These are phyloP conservation scores for Saccharum spontaneum DNA, from an alignment of 176 grass and related monocot genomes.

Conservation along the genomic window DNA sequence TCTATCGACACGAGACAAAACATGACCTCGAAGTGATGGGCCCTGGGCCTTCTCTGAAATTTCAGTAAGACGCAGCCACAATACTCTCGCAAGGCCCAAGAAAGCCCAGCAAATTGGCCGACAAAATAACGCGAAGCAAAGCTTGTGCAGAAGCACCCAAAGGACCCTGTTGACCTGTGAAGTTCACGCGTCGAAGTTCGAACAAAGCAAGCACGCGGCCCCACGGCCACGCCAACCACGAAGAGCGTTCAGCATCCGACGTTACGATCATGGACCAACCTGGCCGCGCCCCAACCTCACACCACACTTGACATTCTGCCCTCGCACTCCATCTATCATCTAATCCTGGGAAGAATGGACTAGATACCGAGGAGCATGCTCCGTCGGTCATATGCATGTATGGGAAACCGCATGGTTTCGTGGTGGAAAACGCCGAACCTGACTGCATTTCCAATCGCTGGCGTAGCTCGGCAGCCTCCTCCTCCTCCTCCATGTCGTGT, in stretches of 20 bases:
- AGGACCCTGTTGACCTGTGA: too few relatives aligned
- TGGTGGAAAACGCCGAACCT: neutral
- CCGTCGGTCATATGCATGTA: neutral
- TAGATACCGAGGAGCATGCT: neutral
- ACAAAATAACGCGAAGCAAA: too few relatives aligned
- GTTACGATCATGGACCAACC: neutral
- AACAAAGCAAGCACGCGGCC: too few relatives aligned
- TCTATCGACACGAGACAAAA: neutral
- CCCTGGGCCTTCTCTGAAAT: neutral
- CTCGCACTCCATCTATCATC: too few relatives aligned
- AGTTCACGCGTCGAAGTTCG: too few relatives aligned
- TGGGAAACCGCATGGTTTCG: neutral
- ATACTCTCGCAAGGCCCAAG: neutral
- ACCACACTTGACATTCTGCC: neutral
- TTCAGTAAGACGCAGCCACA: neutral
- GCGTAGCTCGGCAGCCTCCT: neutral
- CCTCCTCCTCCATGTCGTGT: neutral
- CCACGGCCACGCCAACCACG: neutral
- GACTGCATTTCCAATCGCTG: neutral
- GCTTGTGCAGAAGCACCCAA: too few relatives aligned
- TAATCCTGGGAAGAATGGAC: slow-evolving; percentile 1
- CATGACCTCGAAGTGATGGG: neutral
- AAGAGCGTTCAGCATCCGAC: neutral
- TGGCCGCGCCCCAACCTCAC: neutral
- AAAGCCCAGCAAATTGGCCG: neutral